phyloP scores from a whole-genome alignment of 176 grass and related monocot species.

The Leersia perrieri region DNA sequence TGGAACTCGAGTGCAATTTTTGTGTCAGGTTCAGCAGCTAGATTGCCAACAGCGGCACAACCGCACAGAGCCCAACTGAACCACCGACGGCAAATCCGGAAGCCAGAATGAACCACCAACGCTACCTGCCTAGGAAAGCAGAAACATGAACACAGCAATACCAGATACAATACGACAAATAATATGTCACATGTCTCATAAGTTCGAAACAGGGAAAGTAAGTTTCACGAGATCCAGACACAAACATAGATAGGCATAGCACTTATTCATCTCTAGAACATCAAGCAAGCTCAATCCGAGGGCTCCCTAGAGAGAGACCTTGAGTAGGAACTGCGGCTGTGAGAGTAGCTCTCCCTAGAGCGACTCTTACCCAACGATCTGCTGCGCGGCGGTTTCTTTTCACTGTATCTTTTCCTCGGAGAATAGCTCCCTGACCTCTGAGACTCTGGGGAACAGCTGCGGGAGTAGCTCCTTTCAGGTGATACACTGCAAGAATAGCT shows the following conservation, averaged over 20 bases:
- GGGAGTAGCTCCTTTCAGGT: slow-evolving; percentile 32
- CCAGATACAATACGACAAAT: background rate
- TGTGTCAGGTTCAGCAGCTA: background rate
- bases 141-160: background rate
- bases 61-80: background rate
- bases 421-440: slow-evolving; percentile 33
- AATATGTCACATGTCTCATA: background rate
- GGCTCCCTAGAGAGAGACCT: slow-evolving; percentile 43
- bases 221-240: background rate
- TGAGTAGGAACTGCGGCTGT: slow-evolving; percentile 48
- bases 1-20: too few relatives aligned
- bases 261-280: background rate
- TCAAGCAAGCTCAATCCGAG: background rate
- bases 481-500: slow-evolving; percentile 41
- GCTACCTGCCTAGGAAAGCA: background rate
- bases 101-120: background rate
- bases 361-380: slow-evolving; percentile 30
- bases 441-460: slow-evolving; percentile 24
- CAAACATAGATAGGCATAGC: background rate
- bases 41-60: background rate
- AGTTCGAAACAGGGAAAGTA: background rate
- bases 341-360: slow-evolving; percentile 65
- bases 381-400: background rate
- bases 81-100: background rate
- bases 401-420: background rate